These are phyloP conservation scores for Metarhizium anisopliae DNA, from an alignment of 2,329 filamentous ascomycete species.

Conservation along the genomic window DNA sequence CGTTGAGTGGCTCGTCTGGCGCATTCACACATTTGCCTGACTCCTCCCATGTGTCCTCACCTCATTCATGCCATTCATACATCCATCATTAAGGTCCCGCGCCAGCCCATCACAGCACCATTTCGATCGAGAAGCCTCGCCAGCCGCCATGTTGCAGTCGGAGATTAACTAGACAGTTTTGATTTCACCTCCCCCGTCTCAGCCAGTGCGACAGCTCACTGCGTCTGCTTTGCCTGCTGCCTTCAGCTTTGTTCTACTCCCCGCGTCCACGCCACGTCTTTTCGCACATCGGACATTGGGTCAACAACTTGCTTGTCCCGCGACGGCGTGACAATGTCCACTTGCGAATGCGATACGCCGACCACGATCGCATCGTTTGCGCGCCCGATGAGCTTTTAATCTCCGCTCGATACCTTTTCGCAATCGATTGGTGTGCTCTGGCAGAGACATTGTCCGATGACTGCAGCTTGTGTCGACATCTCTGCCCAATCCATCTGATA, in stretches of 20 bases:
- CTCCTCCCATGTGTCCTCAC: conserved; percentile 7
- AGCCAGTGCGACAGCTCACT: not conserved
- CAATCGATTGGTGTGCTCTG: not conserved
- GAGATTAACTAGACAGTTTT: not conserved
- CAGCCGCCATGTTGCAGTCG: not conserved
- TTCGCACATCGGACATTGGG: not conserved
- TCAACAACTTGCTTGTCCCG: conserved; percentile 1
- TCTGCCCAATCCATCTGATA: not conserved
- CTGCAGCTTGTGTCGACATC: not conserved
- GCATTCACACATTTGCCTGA: conserved; percentile 6
- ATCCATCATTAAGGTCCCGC: not conserved
- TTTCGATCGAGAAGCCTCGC: not conserved
- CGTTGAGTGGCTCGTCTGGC: not conserved
- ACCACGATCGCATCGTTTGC: conserved; percentile 9
- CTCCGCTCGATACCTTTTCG: not conserved
- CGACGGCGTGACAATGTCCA: conserved; percentile 15
- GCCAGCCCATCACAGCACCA: not conserved
- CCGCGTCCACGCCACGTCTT: conserved; percentile 3
- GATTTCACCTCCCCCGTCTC: not conserved
- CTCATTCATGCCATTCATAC: conserved; percentile 1
- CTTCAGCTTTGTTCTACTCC: conserved; percentile 2
- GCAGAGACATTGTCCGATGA: not conserved
- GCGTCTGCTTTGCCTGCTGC: not conserved
- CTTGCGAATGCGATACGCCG: conserved; percentile 13
- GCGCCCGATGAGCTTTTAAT: conserved; percentile 7